phyloP scores from a whole-genome alignment of 495 filamentous ascomycete species.

The Endocarpon pusillum region DNA sequence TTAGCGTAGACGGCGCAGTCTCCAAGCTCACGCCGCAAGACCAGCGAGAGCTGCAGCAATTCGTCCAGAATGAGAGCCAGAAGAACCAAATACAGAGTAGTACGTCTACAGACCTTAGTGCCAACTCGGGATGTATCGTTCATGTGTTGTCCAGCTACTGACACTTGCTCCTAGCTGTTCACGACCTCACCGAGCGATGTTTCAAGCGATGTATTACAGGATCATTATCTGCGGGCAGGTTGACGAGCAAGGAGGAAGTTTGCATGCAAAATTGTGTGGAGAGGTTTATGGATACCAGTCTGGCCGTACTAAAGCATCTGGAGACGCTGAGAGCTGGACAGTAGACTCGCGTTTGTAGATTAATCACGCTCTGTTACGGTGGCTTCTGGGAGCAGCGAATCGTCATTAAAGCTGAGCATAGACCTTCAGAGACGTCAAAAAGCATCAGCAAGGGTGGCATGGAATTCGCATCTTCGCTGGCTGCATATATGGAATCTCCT shows the following conservation, averaged over 20 bases:
- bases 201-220: conserved; percentile 78
- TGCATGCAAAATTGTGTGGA: conserved; percentile 88
- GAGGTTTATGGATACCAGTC: conserved; percentile 77
- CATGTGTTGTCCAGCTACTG: background rate
- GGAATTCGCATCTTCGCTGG: too few relatives aligned
- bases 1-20: too few relatives aligned
- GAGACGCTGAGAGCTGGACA: conserved; percentile 38
- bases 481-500: too few relatives aligned
- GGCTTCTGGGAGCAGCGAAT: too few relatives aligned
- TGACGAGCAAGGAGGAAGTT: conserved; percentile 58
- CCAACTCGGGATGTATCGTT: background rate
- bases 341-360: too few relatives aligned
- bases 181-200: conserved; percentile 73
- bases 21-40: conserved; percentile 62
- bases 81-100: conserved; percentile 64
- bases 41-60: conserved; percentile 71
- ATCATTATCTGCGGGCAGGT: conserved; percentile 41
- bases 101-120: conserved; percentile 25
- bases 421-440: too few relatives aligned
- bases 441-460: too few relatives aligned
- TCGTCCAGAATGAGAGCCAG: conserved; percentile 63
- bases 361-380: too few relatives aligned
- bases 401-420: too few relatives aligned
- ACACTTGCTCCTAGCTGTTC: conserved; percentile 38
- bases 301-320: conserved; percentile 64